These are phyloP conservation scores for Uronychia binucleata DNA, from an alignment of 73 alveolate species.

Conservation along the genomic window DNA sequence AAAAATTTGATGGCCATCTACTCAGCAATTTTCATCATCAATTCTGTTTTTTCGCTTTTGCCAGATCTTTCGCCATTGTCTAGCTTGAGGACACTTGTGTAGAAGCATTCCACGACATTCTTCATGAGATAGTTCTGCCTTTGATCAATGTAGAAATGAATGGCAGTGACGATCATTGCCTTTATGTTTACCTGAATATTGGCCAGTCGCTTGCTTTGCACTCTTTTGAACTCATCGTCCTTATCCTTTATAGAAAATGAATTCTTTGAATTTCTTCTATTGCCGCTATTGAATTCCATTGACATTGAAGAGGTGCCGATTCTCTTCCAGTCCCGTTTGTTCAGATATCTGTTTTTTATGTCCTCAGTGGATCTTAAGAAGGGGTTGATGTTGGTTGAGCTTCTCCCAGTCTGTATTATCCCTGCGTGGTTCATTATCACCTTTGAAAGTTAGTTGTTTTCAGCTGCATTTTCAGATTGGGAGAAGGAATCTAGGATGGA, in stretches of 20 bases:
- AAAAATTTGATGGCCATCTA: neutral
- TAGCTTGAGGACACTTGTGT: neutral
- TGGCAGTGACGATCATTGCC: neutral
- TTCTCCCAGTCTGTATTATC: neutral
- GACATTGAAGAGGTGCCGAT: neutral
- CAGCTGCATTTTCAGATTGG: neutral
- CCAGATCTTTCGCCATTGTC: neutral
- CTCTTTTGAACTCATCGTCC: neutral
- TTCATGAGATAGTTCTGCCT: conserved; percentile 34
- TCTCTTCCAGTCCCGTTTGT: neutral
- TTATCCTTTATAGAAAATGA: neutral
- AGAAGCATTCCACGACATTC: conserved; percentile 22
- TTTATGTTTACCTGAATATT: neutral
- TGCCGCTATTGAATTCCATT: neutral
- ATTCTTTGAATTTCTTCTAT: neutral
- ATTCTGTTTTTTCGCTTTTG: neutral
- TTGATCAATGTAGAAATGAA: conserved; percentile 21
- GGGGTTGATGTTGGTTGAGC: neutral
- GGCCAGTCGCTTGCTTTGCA: neutral
- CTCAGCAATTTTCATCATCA: neutral
- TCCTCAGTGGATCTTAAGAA: neutral
- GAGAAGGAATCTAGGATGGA: neutral
- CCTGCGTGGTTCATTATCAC: neutral
- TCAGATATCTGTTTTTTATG: neutral
- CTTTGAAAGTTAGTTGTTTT: neutral